Conservation (phyloP, 2,329 filamentous ascomycete genomes). For the Endocalyx cinctus region DNA sequence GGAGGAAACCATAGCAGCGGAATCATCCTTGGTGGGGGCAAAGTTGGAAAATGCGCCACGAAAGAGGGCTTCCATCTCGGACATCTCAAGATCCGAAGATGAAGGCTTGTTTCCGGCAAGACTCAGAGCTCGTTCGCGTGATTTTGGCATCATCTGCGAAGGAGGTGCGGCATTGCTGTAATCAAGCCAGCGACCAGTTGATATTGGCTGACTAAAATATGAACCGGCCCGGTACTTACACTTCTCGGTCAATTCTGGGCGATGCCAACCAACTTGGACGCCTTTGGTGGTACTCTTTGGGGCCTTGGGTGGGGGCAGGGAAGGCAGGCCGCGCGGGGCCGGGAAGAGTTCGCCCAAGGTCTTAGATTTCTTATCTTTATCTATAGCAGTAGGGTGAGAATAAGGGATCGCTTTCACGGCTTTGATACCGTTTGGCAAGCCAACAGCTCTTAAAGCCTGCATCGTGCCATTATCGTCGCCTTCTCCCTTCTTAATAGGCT, state of each 20-base stretch:
- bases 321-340: constrained; percentile 59
- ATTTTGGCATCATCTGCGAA: constrained; percentile 54
- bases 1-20: constrained; percentile 64
- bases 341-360: constrained; percentile 72
- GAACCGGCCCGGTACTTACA: constrained; percentile 49
- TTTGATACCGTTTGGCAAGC: constrained; percentile 70
- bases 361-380: constrained; percentile 47
- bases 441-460: constrained; percentile 55
- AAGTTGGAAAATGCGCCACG: constrained; percentile 76
- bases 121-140: constrained; percentile 68
- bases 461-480: too few species aligned
- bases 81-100: constrained; percentile 51
- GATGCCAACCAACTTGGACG: constrained; percentile 48
- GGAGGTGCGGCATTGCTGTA: constrained; percentile 59
- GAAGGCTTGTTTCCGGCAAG: constrained; percentile 56
- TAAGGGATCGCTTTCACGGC: constrained; percentile 60
- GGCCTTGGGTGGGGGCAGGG: constrained; percentile 66
- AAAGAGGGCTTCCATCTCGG: constrained; percentile 70
- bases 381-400: constrained; percentile 29
- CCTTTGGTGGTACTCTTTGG: constrained; percentile 66
- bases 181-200: constrained; percentile 66
- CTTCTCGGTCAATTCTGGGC: constrained; percentile 51
- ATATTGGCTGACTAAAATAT: constrained; percentile 63
- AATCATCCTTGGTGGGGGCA: constrained; percentile 70
- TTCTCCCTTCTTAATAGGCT: constrained; percentile 35